Evolutionary conservation across 352 stramenopile species (phyloP).

Genomic region (Globisporangium carolinianum): DNA sequence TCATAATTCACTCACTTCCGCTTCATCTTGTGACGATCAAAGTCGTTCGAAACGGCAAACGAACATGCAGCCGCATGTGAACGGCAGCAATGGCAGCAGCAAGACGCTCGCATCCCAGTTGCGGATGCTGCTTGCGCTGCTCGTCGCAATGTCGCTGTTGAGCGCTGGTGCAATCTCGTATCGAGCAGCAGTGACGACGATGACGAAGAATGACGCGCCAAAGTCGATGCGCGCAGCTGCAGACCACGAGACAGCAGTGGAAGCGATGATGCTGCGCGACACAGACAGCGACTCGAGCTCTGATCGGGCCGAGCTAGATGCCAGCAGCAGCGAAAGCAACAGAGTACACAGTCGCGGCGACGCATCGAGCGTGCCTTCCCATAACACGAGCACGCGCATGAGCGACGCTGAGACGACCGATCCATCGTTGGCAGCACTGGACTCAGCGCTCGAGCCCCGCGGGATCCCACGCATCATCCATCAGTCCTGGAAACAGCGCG

Average conservation of each 20-base stretch:
- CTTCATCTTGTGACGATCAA: too few species aligned
- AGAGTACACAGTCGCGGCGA: background rate
- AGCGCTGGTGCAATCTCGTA: slow-evolving; percentile 6
- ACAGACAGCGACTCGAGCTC: too few species aligned
- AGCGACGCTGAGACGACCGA: too few species aligned
- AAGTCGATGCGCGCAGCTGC: background rate
- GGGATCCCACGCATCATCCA: slow-evolving; percentile 44
- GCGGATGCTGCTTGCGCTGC: slow-evolving; percentile 2
- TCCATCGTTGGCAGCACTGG: too few species aligned
- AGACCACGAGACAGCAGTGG: background rate
- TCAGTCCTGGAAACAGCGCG: slow-evolving; percentile 43
- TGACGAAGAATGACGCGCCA: background rate
- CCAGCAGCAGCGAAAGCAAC: background rate
- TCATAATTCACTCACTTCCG: too few species aligned
- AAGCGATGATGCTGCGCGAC: background rate
- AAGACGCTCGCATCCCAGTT: background rate
- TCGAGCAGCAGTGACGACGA: background rate
- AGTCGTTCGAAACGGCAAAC: too few species aligned
- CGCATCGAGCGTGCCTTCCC: too few species aligned
- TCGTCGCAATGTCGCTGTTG: slow-evolving; percentile 5
- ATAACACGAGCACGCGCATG: too few species aligned
- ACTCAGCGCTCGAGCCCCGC: background rate
- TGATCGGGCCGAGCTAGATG: too few species aligned
- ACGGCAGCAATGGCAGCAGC: too few species aligned
- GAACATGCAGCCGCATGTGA: too few species aligned